Evolutionary conservation across 148 eudicot species (phyloP), one percentile per base, ranked within the genome.

Genomic region (Rhododendron molle): DNA sequence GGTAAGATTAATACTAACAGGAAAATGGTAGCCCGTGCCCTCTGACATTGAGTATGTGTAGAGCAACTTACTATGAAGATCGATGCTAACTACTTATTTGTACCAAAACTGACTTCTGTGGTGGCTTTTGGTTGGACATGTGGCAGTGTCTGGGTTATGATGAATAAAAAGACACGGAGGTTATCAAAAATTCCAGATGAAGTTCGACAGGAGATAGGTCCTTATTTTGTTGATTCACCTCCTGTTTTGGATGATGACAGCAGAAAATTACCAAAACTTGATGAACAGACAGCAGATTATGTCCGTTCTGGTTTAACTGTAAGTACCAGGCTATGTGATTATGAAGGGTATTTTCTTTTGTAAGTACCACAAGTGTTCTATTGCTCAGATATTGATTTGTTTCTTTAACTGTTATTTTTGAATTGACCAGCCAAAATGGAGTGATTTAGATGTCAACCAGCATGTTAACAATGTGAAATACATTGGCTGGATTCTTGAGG

Each of bases 381-480:
- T 40, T 36, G 21, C 58, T 81, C 28, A 28, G 52, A 4, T 28
- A 18, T 20, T 3, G 32, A 20, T 67, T 58, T 43, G 73, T 43
- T 18, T 78, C 40, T 62, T 69, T 65, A 8, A 76, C 50, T 88
- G 79, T 26, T 85, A 11, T 40, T 18, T 79, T 87, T 76, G 28
- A 38, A 36, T 86, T 85, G 32, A 90, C 90, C 93, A 97, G 99
- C 96, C 99, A 73, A 93, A 91, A 83, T 95, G 99, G 99, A 95
- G 93, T 87, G 98, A 97, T 89, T 85, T 97, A 88, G 99, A 97
- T 93, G 93, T 97, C 84, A 97, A 97, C 88, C 98, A 92, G 91
- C 99, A 97, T 90, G 99, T 95, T 85, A 97, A 97, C 90, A 97
- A 97, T 92, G 99, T 95, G 85, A 97, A 97, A 86, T 97, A 97